These are phyloP conservation scores for Mucor velutinosus DNA, from an alignment of 371 early-diverging fungal species.

Conservation along the genomic window DNA sequence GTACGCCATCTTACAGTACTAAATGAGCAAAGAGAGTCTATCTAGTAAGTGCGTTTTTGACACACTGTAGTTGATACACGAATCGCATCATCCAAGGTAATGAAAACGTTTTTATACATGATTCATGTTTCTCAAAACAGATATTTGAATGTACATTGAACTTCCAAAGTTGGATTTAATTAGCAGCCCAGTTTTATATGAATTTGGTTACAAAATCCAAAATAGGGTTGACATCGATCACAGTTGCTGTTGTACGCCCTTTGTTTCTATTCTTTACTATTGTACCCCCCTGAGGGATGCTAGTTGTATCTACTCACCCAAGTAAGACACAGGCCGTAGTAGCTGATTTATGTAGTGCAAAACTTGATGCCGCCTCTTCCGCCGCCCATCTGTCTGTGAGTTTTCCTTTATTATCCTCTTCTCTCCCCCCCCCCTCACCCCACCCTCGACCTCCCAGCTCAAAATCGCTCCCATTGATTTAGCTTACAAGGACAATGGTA, in stretches of 20 bases:
- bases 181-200: background rate
- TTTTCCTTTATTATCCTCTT: background rate
- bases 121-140: background rate
- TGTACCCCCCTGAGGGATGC: background rate
- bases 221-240: background rate
- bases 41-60: too few species aligned
- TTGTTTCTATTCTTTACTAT: background rate
- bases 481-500: background rate
- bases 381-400: background rate
- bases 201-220: background rate
- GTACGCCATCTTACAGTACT: too few species aligned
- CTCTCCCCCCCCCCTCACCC: too few species aligned
- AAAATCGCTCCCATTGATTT: background rate
- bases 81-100: background rate
- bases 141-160: background rate
- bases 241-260: background rate
- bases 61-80: too few species aligned
- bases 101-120: background rate
- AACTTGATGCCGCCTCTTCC: background rate
- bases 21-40: too few species aligned
- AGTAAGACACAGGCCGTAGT: too few species aligned
- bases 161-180: background rate
- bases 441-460: background rate
- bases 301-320: background rate
- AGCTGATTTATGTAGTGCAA: background rate